phyloP scores from a whole-genome alignment of 1,139 yeast genomes.

The Nadsonia commutata region DNA sequence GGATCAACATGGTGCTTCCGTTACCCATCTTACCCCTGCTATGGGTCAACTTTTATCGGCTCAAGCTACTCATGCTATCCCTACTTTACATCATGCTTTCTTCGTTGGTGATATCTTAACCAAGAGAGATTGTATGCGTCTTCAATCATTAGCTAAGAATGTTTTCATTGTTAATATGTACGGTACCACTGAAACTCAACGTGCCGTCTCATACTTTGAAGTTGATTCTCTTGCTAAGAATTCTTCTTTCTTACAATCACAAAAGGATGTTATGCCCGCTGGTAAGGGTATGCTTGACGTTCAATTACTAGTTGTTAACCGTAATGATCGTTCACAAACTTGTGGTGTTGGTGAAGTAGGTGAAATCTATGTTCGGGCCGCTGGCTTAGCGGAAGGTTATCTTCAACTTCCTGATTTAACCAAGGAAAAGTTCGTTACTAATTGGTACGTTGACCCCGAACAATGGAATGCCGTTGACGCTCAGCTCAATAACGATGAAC shows the following conservation, averaged over 20 bases:
- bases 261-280: slow-evolving; percentile 96
- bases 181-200: slow-evolving; percentile 97
- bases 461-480: slow-evolving; percentile 48
- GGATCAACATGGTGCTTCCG: slow-evolving; percentile 81
- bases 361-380: slow-evolving; percentile 95
- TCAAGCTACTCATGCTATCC: slow-evolving; percentile 84
- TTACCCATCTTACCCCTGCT: slow-evolving; percentile 96
- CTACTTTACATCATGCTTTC: slow-evolving; percentile 84
- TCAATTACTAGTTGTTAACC: slow-evolving; percentile 82
- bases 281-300: slow-evolving; percentile 96
- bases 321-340: slow-evolving; percentile 71
- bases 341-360: slow-evolving; percentile 99
- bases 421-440: slow-evolving; percentile 69
- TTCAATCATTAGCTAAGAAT: slow-evolving; percentile 83
- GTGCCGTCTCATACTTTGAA: slow-evolving; percentile 90
- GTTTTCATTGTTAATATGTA: slow-evolving; percentile 93
- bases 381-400: slow-evolving; percentile 93
- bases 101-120: slow-evolving; percentile 97
- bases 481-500: slow-evolving; percentile 28
- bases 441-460: slow-evolving; percentile 64
- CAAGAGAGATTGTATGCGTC: slow-evolving; percentile 85
- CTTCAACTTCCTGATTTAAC: slow-evolving; percentile 82
- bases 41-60: slow-evolving; percentile 97
- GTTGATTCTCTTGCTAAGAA: slow-evolving; percentile 61
- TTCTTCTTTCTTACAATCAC: slow-evolving; percentile 59